Percentiles rank a stretch among this genome's conserved stretches.
These are phyloP conservation scores for Cladosporium sp. DNA, from an alignment of 2,329 filamentous ascomycete species.

Conservation along the genomic window DNA sequence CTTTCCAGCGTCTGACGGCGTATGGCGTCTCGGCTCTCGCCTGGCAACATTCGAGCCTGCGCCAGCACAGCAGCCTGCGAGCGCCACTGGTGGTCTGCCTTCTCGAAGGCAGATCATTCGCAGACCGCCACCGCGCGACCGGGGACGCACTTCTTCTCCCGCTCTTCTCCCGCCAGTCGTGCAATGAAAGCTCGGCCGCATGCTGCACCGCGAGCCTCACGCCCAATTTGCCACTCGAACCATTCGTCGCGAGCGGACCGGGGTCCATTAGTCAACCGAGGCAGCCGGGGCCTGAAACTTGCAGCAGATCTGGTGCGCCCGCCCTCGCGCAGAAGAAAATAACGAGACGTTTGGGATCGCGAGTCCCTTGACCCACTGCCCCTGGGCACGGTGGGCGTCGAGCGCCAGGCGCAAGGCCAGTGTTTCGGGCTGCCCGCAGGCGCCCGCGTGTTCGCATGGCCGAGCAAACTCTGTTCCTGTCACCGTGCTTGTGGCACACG, in stretches of 20 bases:
- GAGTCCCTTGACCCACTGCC: not conserved
- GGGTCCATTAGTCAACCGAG: slow-evolving; percentile 5
- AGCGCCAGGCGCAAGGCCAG: not conserved
- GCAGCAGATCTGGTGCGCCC: not conserved
- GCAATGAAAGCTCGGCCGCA: slow-evolving; percentile 9
- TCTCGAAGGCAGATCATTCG: slow-evolving; percentile 9
- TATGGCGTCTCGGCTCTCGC: not conserved
- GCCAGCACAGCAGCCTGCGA: no score
- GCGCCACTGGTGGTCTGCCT: slow-evolving; percentile 6
- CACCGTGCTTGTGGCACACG: slow-evolving; percentile 2
- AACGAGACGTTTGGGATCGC: not conserved
- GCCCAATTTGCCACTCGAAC: slow-evolving; percentile 10
- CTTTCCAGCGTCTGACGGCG: not conserved
- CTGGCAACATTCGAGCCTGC: not conserved
- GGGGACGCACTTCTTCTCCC: slow-evolving; percentile 4
- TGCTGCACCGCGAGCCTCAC: not conserved
- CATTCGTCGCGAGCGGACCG: slow-evolving; percentile 2
- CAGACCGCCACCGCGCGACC: not conserved
- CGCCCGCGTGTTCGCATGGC: slow-evolving; percentile 6
- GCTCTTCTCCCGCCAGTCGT: slow-evolving; percentile 8
- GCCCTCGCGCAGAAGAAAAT: slow-evolving; percentile 3
- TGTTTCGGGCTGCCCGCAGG: slow-evolving; percentile 2
- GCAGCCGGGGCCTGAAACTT: not conserved
- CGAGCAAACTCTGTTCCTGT: slow-evolving; percentile 10
- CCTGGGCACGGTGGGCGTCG: slow-evolving; percentile 1